A percentile compares a stretch with the other conserved stretches of the same genome.
phyloP scores from a whole-genome alignment of 2,329 filamentous ascomycete genomes.

The Ceratocystis alfenasii region DNA sequence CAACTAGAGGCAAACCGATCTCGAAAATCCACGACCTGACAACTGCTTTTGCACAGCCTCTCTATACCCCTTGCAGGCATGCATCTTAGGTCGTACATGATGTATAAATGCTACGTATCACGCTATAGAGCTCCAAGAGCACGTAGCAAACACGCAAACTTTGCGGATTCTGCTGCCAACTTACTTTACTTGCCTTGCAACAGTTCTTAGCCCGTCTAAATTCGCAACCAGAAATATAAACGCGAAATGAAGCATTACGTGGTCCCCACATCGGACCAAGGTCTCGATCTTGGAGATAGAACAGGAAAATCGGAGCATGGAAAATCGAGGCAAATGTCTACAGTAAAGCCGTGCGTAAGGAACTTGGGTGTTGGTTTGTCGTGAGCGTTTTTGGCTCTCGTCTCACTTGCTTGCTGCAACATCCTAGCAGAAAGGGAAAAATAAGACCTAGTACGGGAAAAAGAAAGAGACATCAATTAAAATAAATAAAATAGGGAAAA shows the following conservation, averaged over 20 bases:
- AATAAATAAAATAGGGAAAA: background rate
- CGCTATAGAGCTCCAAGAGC: background rate
- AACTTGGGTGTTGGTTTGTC: background rate
- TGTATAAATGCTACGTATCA: background rate
- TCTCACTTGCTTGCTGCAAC: too few species aligned
- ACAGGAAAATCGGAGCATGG: background rate
- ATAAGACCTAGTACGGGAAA: too few species aligned
- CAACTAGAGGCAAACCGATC: background rate
- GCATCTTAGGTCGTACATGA: background rate
- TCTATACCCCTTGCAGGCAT: background rate
- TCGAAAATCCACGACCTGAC: background rate
- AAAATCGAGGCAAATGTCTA: background rate
- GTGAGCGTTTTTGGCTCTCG: background rate
- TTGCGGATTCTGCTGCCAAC: too few species aligned
- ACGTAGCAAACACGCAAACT: background rate
- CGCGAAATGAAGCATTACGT: background rate
- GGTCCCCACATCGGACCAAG: too few species aligned
- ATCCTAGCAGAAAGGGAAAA: too few species aligned
- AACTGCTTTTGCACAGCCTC: conserved; percentile 5
- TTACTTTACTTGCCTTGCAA: background rate
- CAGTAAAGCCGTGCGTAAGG: background rate
- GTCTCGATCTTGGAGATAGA: too few species aligned
- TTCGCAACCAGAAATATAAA: too few species aligned
- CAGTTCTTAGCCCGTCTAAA: background rate
- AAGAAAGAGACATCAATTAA: background rate